Conservation (phyloP, 768 basidiomycete genomes). For the Hortiboletus flavorubellus region DNA sequence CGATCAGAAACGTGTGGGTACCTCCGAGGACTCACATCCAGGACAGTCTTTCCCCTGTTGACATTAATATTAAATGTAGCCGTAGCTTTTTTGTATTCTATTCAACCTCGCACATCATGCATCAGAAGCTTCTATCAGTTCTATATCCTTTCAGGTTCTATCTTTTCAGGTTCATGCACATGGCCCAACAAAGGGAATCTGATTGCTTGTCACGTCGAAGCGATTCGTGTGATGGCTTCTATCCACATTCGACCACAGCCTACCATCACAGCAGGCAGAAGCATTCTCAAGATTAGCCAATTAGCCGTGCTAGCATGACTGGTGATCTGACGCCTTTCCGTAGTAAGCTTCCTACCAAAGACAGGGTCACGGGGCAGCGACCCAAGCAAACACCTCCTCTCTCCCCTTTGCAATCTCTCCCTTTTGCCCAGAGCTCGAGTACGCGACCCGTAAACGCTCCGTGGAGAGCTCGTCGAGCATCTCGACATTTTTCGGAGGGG, state of each 20-base stretch:
- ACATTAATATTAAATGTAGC: background rate
- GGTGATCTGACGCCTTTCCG: background rate
- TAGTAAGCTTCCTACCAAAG: background rate
- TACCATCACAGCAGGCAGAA: background rate
- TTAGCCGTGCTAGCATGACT: background rate
- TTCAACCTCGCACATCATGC: background rate
- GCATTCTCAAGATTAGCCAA: constrained; percentile 2
- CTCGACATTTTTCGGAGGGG: constrained; percentile 50
- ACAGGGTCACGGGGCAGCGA: constrained; percentile 25
- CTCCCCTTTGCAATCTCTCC: constrained; percentile 39
- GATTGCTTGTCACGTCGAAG: background rate
- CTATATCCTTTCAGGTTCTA: background rate
- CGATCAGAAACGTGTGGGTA: background rate
- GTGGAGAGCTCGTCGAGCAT: constrained; percentile 70
- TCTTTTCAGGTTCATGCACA: background rate
- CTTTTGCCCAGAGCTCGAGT: constrained; percentile 43
- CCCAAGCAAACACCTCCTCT: constrained; percentile 46
- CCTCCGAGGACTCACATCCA: background rate
- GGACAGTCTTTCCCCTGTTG: background rate
- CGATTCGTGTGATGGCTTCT: background rate
- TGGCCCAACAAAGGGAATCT: background rate
- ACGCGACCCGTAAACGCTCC: constrained; percentile 62
- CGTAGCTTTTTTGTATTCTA: background rate
- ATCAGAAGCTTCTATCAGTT: background rate
- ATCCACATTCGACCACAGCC: background rate